Percentiles rank a stretch among this genome's conserved stretches.
phyloP scores from a whole-genome alignment of 345 rosid species.

The Aurinia saxatilis region DNA sequence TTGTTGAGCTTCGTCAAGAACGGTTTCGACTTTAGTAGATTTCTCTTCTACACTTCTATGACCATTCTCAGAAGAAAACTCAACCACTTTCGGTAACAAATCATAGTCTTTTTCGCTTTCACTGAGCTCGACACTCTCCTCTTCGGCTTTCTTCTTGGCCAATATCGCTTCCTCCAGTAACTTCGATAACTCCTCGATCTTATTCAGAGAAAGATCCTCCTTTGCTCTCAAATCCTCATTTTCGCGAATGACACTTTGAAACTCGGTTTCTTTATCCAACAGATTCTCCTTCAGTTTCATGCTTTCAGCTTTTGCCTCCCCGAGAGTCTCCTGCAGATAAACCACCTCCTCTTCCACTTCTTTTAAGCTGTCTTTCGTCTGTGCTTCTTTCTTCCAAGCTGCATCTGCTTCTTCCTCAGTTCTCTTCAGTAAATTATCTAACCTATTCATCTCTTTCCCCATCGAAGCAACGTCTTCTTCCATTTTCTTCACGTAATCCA shows the following conservation, averaged over 20 bases:
- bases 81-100: slow-evolving; percentile 87
- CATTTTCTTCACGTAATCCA: slow-evolving; percentile 46
- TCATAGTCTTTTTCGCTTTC: slow-evolving; percentile 93
- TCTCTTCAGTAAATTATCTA: slow-evolving; percentile 56
- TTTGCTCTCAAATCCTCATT: slow-evolving; percentile 64
- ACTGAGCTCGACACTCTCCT: slow-evolving; percentile 69
- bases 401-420: slow-evolving; percentile 70
- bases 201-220: slow-evolving; percentile 51
- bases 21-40: slow-evolving; percentile 32
- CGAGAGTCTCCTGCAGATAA: slow-evolving; percentile 69
- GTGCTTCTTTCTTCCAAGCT: slow-evolving; percentile 62
- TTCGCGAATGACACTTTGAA: slow-evolving; percentile 57
- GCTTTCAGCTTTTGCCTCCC: slow-evolving; percentile 60
- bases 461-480: slow-evolving; percentile 62
- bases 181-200: slow-evolving; percentile 72
- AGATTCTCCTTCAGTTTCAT: slow-evolving; percentile 64
- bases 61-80: slow-evolving; percentile 92
- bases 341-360: slow-evolving; percentile 81
- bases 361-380: slow-evolving; percentile 58
- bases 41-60: slow-evolving; percentile 69
- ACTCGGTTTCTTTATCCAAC: slow-evolving; percentile 79
- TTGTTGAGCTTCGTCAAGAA: slow-evolving; percentile 25
- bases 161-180: slow-evolving; percentile 70
- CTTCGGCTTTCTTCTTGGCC: slow-evolving; percentile 45
- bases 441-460: slow-evolving; percentile 66